Percentiles rank a stretch among this genome's conserved stretches.
phyloP scores from a whole-genome alignment of 371 early-diverging fungal genomes.

The Dichotomocladium elegans region DNA sequence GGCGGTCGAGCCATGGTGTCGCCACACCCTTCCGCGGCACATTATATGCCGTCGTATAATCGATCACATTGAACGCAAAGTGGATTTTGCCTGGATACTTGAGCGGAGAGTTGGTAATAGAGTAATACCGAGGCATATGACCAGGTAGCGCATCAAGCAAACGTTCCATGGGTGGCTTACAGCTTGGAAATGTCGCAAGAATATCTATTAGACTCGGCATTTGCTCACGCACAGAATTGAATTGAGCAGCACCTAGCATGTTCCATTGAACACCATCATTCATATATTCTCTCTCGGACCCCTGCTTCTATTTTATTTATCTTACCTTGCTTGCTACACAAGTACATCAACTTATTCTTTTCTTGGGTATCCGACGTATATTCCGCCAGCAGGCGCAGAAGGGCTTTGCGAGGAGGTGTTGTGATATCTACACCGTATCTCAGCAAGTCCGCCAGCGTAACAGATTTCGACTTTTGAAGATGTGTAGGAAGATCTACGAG shows the following conservation, averaged over 20 bases:
- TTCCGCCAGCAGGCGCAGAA: conserved; percentile 81
- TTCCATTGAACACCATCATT: neutral
- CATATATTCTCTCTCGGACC: neutral
- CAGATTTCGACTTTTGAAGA: conserved; percentile 43
- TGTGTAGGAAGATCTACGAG: conserved; percentile 56
- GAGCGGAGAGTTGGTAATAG: conserved; percentile 70
- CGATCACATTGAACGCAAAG: conserved; percentile 86
- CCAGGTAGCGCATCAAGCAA: conserved; percentile 77
- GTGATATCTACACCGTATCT: conserved; percentile 73
- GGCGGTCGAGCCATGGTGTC: conserved; percentile 74
- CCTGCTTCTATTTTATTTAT: neutral
- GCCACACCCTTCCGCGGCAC: conserved; percentile 71
- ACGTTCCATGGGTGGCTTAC: conserved; percentile 56
- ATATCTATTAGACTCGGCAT: conserved; percentile 73
- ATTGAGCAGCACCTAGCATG: conserved; percentile 53
- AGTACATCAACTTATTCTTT: conserved; percentile 65
- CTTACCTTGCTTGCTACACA: conserved; percentile 76
- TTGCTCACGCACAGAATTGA: conserved; percentile 64
- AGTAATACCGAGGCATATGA: conserved; percentile 85
- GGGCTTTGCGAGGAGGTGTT: conserved; percentile 70
- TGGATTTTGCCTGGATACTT: conserved; percentile 46
- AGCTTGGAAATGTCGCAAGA: conserved; percentile 72
- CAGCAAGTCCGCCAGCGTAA: conserved; percentile 60
- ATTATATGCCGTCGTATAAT: conserved; percentile 50
- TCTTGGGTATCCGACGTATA: conserved; percentile 61